Evolutionary conservation across 2,329 filamentous ascomycete genomes (phyloP).

Genomic region (Aureobasidium sp.): DNA sequence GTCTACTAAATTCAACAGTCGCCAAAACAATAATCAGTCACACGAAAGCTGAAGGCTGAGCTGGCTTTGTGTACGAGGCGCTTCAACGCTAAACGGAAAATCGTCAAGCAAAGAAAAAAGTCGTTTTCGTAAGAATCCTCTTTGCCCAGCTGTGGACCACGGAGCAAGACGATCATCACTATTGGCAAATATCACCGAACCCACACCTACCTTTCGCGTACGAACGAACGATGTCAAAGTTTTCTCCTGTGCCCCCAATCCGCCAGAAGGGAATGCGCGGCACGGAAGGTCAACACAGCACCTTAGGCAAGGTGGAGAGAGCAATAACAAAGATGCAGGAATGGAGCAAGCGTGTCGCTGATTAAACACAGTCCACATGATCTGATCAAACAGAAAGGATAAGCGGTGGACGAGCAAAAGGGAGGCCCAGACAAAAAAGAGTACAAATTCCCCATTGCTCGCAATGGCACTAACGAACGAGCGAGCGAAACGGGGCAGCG

Average conservation of each 20-base stretch:
- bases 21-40: neutral
- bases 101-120: neutral
- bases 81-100: slow-evolving; percentile 1
- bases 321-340: slow-evolving; percentile 8
- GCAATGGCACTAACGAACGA: slow-evolving; percentile 9
- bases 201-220: neutral
- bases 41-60: neutral
- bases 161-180: neutral
- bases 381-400: neutral
- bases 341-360: neutral
- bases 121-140: slow-evolving; percentile 5
- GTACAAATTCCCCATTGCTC: neutral
- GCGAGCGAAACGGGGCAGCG: slow-evolving; percentile 7
- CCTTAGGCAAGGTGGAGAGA: slow-evolving; percentile 7
- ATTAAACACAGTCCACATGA: slow-evolving; percentile 5
- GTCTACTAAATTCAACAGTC: neutral
- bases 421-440: slow-evolving; percentile 3
- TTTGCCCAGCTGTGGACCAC: neutral
- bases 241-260: neutral
- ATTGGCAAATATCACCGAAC: neutral
- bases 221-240: slow-evolving; percentile 1
- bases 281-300: neutral
- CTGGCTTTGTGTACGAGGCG: neutral
- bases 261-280: neutral
- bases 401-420: neutral